phyloP scores from a whole-genome alignment of 106 monocot genomes.

The Allium fistulosum region DNA sequence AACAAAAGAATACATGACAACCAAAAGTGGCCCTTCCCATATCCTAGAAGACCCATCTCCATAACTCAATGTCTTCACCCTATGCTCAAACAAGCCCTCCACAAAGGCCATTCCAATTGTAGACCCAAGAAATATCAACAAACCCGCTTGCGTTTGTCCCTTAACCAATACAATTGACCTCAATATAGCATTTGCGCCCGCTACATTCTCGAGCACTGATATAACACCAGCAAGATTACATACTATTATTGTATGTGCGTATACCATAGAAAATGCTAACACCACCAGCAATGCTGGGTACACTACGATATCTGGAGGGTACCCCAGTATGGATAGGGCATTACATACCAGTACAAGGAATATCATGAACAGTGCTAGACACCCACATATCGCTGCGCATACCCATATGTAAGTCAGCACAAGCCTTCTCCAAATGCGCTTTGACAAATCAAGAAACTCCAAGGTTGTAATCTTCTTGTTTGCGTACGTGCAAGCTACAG shows the following conservation, averaged over 20 bases:
- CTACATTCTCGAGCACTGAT: constrained; percentile 60
- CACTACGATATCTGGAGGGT: constrained; percentile 61
- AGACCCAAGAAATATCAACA: constrained; percentile 78
- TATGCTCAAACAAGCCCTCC: constrained; percentile 91
- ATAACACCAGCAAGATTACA: constrained; percentile 85
- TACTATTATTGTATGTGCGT: constrained; percentile 62
- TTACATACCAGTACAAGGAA: constrained; percentile 52
- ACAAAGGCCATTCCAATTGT: constrained; percentile 77
- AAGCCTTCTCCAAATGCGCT: constrained; percentile 37
- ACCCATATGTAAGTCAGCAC: constrained; percentile 47
- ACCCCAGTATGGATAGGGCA: constrained; percentile 39
- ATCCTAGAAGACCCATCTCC: constrained; percentile 92
- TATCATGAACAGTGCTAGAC: constrained; percentile 46
- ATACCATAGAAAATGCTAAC: constrained; percentile 54
- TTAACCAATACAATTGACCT: constrained; percentile 53
- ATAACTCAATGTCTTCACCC: constrained; percentile 93
- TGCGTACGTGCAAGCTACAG: constrained; percentile 73
- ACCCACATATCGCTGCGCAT: constrained; percentile 35
- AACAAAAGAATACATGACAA: constrained; percentile 89
- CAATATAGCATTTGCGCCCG: constrained; percentile 39
- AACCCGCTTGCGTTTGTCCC: constrained; percentile 75
- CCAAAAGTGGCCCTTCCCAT: constrained; percentile 86
- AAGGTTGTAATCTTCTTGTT: constrained; percentile 14
- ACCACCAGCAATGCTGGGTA: constrained; percentile 58
- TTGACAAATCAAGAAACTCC: constrained; percentile 31